These are phyloP conservation scores for Singerocomus rubriflavus DNA, from an alignment of 1,284 basidiomycete species.

Conservation along the genomic window DNA sequence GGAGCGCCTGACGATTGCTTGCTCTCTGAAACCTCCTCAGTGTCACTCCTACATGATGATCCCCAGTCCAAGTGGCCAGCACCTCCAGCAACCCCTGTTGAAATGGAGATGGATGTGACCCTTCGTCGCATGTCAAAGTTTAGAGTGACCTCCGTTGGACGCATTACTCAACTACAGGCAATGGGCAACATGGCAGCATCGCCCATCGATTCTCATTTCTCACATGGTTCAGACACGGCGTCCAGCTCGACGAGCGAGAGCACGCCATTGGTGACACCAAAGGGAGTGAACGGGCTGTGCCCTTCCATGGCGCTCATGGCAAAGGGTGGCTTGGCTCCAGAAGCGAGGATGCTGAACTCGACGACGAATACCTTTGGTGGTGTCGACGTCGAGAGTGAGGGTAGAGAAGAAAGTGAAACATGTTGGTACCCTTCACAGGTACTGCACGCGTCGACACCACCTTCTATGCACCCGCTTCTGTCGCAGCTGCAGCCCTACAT, in stretches of 20 bases:
- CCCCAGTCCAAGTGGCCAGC: constrained; percentile 30
- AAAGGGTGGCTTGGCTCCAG: constrained; percentile 21
- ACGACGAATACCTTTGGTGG: constrained; percentile 41
- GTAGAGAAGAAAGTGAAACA: constrained; percentile 2
- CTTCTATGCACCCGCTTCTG: constrained; percentile 40
- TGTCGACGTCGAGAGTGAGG: constrained; percentile 20
- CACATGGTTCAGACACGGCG: constrained; percentile 24
- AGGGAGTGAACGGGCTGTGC: constrained; percentile 10
- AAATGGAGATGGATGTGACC: constrained; percentile 22
- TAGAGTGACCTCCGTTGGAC: constrained; percentile 29
- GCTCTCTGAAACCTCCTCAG: constrained; percentile 17
- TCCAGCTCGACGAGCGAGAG: constrained; percentile 25
- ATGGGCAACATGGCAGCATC: constrained; percentile 11
- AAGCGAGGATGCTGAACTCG: constrained; percentile 31
- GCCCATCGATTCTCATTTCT: constrained; percentile 24
- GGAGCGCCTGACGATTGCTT: constrained; percentile 16
- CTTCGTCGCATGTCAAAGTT: constrained; percentile 31
- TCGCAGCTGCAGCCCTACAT: constrained; percentile 62
- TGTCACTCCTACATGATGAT: constrained; percentile 20
- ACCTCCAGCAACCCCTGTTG: constrained; percentile 29
- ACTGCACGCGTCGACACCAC: not conserved
- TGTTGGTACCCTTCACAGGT: constrained; percentile 33
- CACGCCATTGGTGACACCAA: constrained; percentile 15
- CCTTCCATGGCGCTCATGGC: constrained; percentile 7
- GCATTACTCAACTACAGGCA: constrained; percentile 25